Base-by-base conservation (phyloP, 2,329 filamentous ascomycete genomes). In the Nothomitra cinnamomea region DNA sequence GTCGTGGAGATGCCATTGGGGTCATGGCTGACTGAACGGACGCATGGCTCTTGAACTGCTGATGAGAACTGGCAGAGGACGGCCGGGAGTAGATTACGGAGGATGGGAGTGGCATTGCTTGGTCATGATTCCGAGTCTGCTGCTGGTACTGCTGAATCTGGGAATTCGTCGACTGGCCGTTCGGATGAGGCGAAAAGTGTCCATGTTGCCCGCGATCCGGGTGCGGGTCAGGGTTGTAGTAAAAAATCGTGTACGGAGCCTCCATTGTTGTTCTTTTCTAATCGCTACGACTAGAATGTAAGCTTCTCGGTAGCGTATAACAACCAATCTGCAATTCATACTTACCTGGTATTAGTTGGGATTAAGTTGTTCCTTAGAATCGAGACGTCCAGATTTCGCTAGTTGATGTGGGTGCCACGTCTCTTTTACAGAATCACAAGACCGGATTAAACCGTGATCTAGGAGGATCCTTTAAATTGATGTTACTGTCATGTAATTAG, bases 151-250 rank as follows among this genome's bases (percentile, higher is more conserved):
- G 59, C 41, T 63, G 57, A 8, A 60, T 56, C 50, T 61, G 51
- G 41, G 59, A 58, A 49, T 62, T 62, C 41, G 62, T 61, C 17
- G 56, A 35, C 63, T 57, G 49, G 65, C 65, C 59, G 67, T 62
- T 53, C 56, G 77, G 79, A 65, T 79, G 77, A 57, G 79, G 77
- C 58, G 81, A 78, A 72, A 87, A 89, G 69, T 86, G 82, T 53
- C 80, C 80, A 69, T 89, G 83, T 64, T 85, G 83, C 63, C 82
- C 77, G 63, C 77, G 76, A 65, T 88, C 83, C 58, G 79, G 73
- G 66, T 79, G 81, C 58, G 82, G 76, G 61, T 92, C 85, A 59
- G 84, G 80, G 63, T 80, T 83, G 73, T 90, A 94, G 75, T 89
- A 92, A 77, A 85, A 89, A 74, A 65, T 69, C 58, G 69, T 65